A percentile compares a stretch with the other conserved stretches of the same genome.
Evolutionary conservation across 2,329 filamentous ascomycete genomes (phyloP).

Genomic region (Verticillium zaregamsianum): DNA sequence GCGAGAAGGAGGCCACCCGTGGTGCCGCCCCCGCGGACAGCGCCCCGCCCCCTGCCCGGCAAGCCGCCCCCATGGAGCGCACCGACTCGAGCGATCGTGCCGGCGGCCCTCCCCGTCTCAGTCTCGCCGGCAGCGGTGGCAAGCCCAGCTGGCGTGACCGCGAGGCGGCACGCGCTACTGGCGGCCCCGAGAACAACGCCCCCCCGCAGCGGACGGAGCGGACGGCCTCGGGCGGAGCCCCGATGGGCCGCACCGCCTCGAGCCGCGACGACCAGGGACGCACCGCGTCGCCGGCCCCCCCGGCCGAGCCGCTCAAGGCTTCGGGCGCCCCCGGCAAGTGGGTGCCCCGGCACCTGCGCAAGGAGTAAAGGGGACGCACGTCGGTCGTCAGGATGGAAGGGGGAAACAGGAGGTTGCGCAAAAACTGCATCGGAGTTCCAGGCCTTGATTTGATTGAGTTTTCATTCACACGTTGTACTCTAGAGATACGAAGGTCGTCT

Average conservation of each 20-base stretch:
- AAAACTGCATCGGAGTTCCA: slow-evolving; percentile 6
- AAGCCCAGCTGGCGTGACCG: slow-evolving; percentile 72
- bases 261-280: slow-evolving; percentile 35
- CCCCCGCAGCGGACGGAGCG: slow-evolving; percentile 44
- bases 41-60: slow-evolving; percentile 20
- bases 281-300: slow-evolving; percentile 34
- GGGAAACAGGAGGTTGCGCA: neutral
- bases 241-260: slow-evolving; percentile 39
- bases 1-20: slow-evolving; percentile 32
- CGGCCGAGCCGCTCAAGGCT: slow-evolving; percentile 45
- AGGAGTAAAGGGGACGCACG: slow-evolving; percentile 19
- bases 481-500: slow-evolving; percentile 1
- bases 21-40: slow-evolving; percentile 25
- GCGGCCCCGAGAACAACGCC: slow-evolving; percentile 35
- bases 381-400: neutral
- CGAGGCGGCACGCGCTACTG: slow-evolving; percentile 45
- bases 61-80: slow-evolving; percentile 31
- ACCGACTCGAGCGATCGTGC: slow-evolving; percentile 43
- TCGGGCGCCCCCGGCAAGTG: slow-evolving; percentile 55
- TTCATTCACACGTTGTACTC: slow-evolving; percentile 1
- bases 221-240: slow-evolving; percentile 32
- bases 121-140: slow-evolving; percentile 52
- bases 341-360: slow-evolving; percentile 45
- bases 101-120: slow-evolving; percentile 55
- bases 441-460: slow-evolving; percentile 3